Percentiles rank a stretch among this genome's conserved stretches.
These are phyloP conservation scores for Primulina eburnea DNA, from an alignment of 257 asterid genomes.

Conservation along the genomic window DNA sequence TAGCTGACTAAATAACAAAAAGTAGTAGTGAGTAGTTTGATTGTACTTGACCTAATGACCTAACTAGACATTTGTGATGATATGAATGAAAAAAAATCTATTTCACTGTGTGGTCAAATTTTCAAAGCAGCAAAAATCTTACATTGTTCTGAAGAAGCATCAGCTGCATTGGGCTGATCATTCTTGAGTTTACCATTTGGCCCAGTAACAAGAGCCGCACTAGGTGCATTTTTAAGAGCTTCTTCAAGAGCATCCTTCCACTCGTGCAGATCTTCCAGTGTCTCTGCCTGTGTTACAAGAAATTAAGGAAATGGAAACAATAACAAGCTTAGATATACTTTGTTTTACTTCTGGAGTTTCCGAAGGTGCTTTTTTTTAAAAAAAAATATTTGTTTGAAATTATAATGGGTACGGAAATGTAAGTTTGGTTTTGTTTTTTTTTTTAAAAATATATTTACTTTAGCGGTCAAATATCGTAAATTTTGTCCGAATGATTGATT, in stretches of 20 bases:
- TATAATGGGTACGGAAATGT: neutral
- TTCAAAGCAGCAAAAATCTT: constrained; percentile 21
- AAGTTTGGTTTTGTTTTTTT: neutral
- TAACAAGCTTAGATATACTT: neutral
- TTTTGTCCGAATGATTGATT: neutral
- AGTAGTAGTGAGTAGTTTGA: neutral
- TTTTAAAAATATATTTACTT: too few relatives aligned
- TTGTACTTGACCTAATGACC: constrained; percentile 1
- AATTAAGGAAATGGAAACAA: constrained; percentile 11
- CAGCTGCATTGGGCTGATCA: constrained; percentile 61
- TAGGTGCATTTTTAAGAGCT: constrained; percentile 87
- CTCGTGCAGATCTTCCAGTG: constrained; percentile 82
- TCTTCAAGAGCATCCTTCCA: constrained; percentile 98
- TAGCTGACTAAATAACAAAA: neutral
- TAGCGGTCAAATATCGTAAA: too few relatives aligned
- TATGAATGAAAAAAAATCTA: constrained; percentile 3
- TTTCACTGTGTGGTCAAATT: constrained; percentile 18
- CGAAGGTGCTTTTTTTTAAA: too few relatives aligned
- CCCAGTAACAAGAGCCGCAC: constrained; percentile 62
- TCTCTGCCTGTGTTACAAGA: constrained; percentile 73
- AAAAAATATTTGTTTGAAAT: too few relatives aligned
- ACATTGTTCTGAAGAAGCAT: constrained; percentile 69
- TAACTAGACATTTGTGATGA: constrained; percentile 5
- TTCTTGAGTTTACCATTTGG: constrained; percentile 77
- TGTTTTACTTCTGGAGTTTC: neutral